Base-by-base conservation (phyloP, 331 rosid genomes). In the Pyrus hybrid region DNA sequence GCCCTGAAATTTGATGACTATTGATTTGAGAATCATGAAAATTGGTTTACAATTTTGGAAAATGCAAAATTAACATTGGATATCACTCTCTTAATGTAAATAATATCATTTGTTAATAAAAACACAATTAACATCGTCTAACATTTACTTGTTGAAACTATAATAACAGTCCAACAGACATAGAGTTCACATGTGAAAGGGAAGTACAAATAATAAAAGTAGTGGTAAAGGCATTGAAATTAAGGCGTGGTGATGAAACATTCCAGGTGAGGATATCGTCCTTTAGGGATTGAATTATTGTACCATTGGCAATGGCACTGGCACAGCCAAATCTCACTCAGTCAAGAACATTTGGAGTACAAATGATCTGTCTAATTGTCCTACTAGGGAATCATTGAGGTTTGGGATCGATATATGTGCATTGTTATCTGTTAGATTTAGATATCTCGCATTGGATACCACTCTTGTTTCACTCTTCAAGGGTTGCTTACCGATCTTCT, bases 271-370 rank as follows among this genome's bases (percentile, higher is more conserved):
- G 77, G 71, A 32, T 41, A 1, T 20, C 47, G 78, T 45, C 51
- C 63, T n/a, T 63, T 63, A 23, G 29, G 78, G 23, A 20, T 47
- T 74, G 63, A 74, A 74, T 74, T 63, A 74, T 74, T 74, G 70
- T 45, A 13, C 45, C 35, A 13, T 18, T 61, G 49, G 63, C 49
- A 11, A n/a, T 66, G 9, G 49, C 37, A 62, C n/a, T 63, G 6
- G 41, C 17, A 64, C 23, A 18, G 16, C 51, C 70, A 66, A n/a
- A 33, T 35, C 70, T 66, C 51, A 35, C 28, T n/a, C 28, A 66
- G 37, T 66, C 3, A 66, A 66, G 18, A 66, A n/a, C 51, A 20
- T 25, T 33, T 33, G 70, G 49, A n/a, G 18, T 33, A 66, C 70
- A 20, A 30, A 10, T n/a, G 18, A 4, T 33, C 28, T 66, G 70